Percentiles rank a stretch among this genome's conserved stretches.
These are phyloP conservation scores for Acaromyces ingoldii DNA, from an alignment of 1,284 basidiomycete species.

Conservation along the genomic window DNA sequence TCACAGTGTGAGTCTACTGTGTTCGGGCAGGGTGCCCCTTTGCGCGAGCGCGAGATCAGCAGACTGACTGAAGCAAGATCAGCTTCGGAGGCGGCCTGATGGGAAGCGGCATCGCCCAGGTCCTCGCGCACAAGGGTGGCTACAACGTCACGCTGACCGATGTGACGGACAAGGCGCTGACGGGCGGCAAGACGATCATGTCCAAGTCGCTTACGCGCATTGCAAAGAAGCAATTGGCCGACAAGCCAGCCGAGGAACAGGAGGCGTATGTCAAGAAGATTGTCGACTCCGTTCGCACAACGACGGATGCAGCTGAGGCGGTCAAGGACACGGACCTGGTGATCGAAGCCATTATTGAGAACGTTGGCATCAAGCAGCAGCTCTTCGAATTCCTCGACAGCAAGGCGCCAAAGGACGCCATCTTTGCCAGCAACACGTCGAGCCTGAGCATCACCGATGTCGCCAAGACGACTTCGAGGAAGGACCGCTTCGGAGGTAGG, in stretches of 20 bases:
- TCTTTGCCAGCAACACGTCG: slow-evolving; percentile 61
- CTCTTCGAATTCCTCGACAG: slow-evolving; percentile 58
- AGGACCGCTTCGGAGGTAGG: slow-evolving; percentile 36
- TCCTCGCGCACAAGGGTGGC: slow-evolving; percentile 47
- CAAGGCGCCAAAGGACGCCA: slow-evolving; percentile 54
- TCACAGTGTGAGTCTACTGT: slow-evolving; percentile 44
- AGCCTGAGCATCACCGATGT: slow-evolving; percentile 58
- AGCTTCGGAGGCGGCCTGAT: slow-evolving; percentile 50
- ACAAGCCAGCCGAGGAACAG: slow-evolving; percentile 54
- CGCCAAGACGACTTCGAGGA: slow-evolving; percentile 48
- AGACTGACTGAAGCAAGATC: slow-evolving; percentile 1
- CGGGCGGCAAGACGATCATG: slow-evolving; percentile 58
- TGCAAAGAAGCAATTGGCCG: slow-evolving; percentile 55
- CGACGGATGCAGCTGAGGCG: slow-evolving; percentile 56
- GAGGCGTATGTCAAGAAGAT: slow-evolving; percentile 51
- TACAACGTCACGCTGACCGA: slow-evolving; percentile 53
- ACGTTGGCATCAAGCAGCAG: slow-evolving; percentile 58
- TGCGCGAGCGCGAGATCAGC: not conserved
- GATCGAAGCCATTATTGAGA: slow-evolving; percentile 61
- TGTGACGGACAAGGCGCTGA: slow-evolving; percentile 52
- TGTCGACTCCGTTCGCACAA: slow-evolving; percentile 55
- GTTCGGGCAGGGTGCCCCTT: not conserved
- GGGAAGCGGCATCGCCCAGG: slow-evolving; percentile 50
- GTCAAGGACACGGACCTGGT: slow-evolving; percentile 57
- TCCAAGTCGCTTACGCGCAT: slow-evolving; percentile 57